Base-by-base conservation (phyloP, 768 basidiomycete species). In the Rhodotorula diobovata region DNA sequence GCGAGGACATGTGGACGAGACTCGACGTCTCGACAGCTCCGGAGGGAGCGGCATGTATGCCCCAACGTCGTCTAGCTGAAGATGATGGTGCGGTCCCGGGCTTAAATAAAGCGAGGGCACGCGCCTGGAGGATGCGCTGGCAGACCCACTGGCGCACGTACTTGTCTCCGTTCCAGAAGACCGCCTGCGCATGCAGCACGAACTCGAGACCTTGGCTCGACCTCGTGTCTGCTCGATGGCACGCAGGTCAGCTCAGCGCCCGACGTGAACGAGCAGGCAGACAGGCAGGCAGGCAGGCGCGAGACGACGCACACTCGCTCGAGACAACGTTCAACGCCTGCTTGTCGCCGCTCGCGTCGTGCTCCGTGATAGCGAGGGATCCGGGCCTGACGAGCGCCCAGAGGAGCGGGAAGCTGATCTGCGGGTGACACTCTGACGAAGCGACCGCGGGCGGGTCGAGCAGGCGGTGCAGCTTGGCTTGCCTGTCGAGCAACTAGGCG, bases 371-470 rank as follows among this genome's bases (percentile, higher is more conserved):
- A 74, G 88, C 79, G 58, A 85, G 77, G 32, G 84, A 82, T 39
- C 84, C 81, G 1, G 87, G 86, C 28, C 86, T 82, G 57, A 86
- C 82, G 70, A 89, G 82, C 23, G 84, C 81, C 76, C 85, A 84
- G 60, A 88, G 81, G 45, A 85, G 81, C 21, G 85, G 83, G 74
- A 82, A 87, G 7, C 85, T 85, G 73, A 87, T 87, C 76, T 88
- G 87, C 21, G 81, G 81, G 70, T 87, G 85, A n/a, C 32, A n/a
- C 15, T 34, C 10, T 20, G 43, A 4, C 28, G 18, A 30, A 10
- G 37, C 3, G 32, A 15, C 16, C 20, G 45, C 16, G 45, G 62
- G n/a, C 30, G 62, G 62, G 25, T 57, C 74, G 15, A 81, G 84
- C 54, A 87, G 83, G 30, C 83, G 82, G 3, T 81, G 78, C 72